A percentile compares a stretch with the other conserved stretches of the same genome.
phyloP scores from a whole-genome alignment of 2,329 filamentous ascomycete genomes.

The Penicillium glabrum region DNA sequence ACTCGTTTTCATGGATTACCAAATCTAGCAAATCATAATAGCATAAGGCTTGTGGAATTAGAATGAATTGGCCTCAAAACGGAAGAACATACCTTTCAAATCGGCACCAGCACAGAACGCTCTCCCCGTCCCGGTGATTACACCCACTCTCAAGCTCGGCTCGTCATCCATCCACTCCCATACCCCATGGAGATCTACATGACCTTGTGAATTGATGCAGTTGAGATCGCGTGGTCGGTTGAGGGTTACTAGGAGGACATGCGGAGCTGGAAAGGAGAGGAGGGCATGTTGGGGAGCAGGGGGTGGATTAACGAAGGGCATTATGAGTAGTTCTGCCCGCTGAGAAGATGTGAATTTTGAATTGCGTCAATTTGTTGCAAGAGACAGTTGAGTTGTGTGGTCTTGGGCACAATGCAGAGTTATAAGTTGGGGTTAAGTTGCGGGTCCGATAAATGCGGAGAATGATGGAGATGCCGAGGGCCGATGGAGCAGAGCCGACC shows the following conservation, averaged over 20 bases:
- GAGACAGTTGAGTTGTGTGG: too few species aligned
- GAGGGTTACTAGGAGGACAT: slow-evolving; percentile 50
- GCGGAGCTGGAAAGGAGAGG: slow-evolving; percentile 45
- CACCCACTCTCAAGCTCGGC: slow-evolving; percentile 39
- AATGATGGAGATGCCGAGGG: slow-evolving; percentile 21
- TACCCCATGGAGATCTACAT: slow-evolving; percentile 43
- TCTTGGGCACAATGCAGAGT: neutral
- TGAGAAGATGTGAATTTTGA: neutral
- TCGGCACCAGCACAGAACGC: slow-evolving; percentile 49
- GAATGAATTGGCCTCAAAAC: neutral
- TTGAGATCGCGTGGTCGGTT: slow-evolving; percentile 46
- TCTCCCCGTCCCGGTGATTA: slow-evolving; percentile 43
- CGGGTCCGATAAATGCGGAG: slow-evolving; percentile 9
- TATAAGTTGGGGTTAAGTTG: neutral
- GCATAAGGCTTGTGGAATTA: neutral
- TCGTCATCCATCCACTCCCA: slow-evolving; percentile 49
- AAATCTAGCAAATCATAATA: neutral
- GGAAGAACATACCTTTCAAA: slow-evolving; percentile 36
- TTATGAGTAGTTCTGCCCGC: slow-evolving; percentile 2
- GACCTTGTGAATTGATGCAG: slow-evolving; percentile 44
- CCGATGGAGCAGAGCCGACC: slow-evolving; percentile 14
- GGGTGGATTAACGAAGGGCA: slow-evolving; percentile 32
- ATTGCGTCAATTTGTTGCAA: neutral
- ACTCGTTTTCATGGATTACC: neutral
- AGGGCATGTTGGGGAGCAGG: slow-evolving; percentile 32